Percentiles rank a stretch among this genome's conserved stretches.
These are phyloP conservation scores for Fomitopsis schrenkii DNA, from an alignment of 1,284 basidiomycete species.

Conservation along the genomic window DNA sequence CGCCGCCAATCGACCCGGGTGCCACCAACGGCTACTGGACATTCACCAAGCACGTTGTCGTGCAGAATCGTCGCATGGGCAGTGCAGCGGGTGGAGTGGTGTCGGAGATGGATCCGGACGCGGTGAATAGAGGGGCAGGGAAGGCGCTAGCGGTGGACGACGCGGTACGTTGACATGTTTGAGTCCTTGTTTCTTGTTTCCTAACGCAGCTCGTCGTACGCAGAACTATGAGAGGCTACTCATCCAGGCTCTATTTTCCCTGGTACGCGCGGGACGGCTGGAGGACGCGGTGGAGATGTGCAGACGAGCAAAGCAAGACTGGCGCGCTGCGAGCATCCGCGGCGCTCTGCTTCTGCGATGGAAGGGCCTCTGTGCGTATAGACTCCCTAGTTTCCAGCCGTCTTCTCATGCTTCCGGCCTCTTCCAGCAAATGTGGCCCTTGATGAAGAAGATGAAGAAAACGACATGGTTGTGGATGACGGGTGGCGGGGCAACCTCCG, in stretches of 20 bases:
- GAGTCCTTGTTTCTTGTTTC: not conserved
- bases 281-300: constrained; percentile 84
- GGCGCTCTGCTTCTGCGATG: constrained; percentile 78
- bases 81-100: constrained; percentile 48
- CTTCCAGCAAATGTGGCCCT: constrained; percentile 42
- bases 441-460: constrained; percentile 51
- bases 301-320: constrained; percentile 59
- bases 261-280: constrained; percentile 77
- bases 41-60: constrained; percentile 73
- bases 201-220: not conserved
- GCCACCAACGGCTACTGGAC: constrained; percentile 75
- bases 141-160: constrained; percentile 65
- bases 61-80: constrained; percentile 60
- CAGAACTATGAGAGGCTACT: constrained; percentile 79
- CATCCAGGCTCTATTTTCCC: constrained; percentile 71
- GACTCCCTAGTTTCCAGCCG: not conserved
- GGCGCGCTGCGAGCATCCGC: constrained; percentile 85
- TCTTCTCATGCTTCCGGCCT: constrained; percentile 46
- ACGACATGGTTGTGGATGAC: constrained; percentile 38
- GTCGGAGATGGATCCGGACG: constrained; percentile 72
- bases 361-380: constrained; percentile 54
- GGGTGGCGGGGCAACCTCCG: constrained; percentile 70
- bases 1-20: constrained; percentile 51
- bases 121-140: constrained; percentile 39
- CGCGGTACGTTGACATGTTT: constrained; percentile 43